phyloP scores from a whole-genome alignment of 805 yeast species.

The Saccharomycodes ludwigii region DNA sequence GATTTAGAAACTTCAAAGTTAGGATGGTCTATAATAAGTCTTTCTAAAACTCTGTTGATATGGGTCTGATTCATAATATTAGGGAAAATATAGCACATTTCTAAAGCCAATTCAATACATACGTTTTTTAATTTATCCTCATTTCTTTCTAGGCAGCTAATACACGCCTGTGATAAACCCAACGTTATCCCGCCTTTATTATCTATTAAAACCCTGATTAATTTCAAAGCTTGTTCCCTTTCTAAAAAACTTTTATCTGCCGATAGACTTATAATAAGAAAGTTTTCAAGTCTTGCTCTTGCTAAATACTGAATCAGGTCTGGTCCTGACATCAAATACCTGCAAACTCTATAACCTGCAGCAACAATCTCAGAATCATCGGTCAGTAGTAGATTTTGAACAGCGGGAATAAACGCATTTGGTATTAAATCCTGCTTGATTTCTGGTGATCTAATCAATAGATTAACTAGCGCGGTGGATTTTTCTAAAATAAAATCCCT shows the following conservation, averaged over 20 bases:
- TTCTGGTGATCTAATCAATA: slow-evolving; percentile 45
- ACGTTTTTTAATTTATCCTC: slow-evolving; percentile 30
- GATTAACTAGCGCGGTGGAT: slow-evolving; percentile 51
- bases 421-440: slow-evolving; percentile 54
- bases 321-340: slow-evolving; percentile 46
- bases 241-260: slow-evolving; percentile 48
- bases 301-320: slow-evolving; percentile 44
- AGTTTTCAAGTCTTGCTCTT: slow-evolving; percentile 44
- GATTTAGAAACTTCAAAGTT: slow-evolving; percentile 16
- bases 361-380: slow-evolving; percentile 52
- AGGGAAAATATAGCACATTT: slow-evolving; percentile 36
- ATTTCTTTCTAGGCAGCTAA: slow-evolving; percentile 46
- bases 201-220: slow-evolving; percentile 50
- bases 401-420: slow-evolving; percentile 40
- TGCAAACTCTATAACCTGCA: slow-evolving; percentile 61
- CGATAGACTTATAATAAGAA: slow-evolving; percentile 51
- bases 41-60: slow-evolving; percentile 31
- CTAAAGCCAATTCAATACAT: slow-evolving; percentile 47
- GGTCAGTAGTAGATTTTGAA: slow-evolving; percentile 50
- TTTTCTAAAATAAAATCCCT: slow-evolving; percentile 28
- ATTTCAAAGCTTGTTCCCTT: slow-evolving; percentile 64
- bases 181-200: slow-evolving; percentile 48
- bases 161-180: slow-evolving; percentile 54
- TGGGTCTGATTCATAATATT: slow-evolving; percentile 32
- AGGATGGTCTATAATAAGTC: slow-evolving; percentile 15